Conservation (phyloP, 257 asterid species). For the Striga asiatica region DNA sequence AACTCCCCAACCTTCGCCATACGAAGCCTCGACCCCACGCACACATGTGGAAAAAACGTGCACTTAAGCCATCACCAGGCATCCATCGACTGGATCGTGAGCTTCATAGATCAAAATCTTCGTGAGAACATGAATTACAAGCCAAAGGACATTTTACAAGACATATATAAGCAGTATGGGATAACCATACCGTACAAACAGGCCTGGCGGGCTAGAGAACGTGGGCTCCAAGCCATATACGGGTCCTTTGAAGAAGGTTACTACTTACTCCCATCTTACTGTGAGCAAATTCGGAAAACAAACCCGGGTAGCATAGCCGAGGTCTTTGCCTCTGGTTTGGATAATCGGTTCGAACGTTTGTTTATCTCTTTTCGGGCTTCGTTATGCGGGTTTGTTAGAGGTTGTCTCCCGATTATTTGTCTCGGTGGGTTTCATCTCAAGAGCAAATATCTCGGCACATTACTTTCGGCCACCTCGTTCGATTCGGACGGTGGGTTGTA, state of each 20-base stretch:
- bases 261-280: conserved; percentile 51
- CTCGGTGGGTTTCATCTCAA: conserved; percentile 57
- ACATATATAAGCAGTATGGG: conserved; percentile 51
- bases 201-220: conserved; percentile 89
- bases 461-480: conserved; percentile 63
- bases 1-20: conserved; percentile 54
- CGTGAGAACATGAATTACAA: conserved; percentile 64
- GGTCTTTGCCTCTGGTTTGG: conserved; percentile 50
- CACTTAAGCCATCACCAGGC: conserved; percentile 76
- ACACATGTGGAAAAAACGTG: conserved; percentile 54
- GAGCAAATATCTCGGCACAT: conserved; percentile 58
- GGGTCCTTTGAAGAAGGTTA: conserved; percentile 83
- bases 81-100: conserved; percentile 78
- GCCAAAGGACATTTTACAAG: conserved; percentile 69
- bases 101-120: conserved; percentile 54
- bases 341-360: conserved; percentile 52
- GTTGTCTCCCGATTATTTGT: conserved; percentile 61
- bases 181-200: conserved; percentile 77
- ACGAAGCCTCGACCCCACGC: conserved; percentile 52
- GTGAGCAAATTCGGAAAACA: conserved; percentile 45
- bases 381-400: conserved; percentile 43
- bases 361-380: conserved; percentile 60
- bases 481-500: conserved; percentile 70
- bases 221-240: conserved; percentile 71
- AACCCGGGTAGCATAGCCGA: conserved; percentile 67